phyloP scores from a whole-genome alignment of 1,139 yeast genomes.

The Yamadazyma membranifaciens region DNA sequence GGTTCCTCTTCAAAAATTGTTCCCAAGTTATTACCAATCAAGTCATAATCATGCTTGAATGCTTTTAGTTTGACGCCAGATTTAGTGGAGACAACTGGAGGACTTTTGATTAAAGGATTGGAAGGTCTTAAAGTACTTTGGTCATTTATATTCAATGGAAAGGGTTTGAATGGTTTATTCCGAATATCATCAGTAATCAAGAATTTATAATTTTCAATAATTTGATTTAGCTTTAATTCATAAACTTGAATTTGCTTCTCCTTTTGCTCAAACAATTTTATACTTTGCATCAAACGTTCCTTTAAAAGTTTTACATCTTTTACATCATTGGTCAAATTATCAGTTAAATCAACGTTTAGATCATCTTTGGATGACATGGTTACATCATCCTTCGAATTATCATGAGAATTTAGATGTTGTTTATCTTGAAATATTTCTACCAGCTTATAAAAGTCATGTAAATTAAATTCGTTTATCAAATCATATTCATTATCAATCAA shows the following conservation, averaged over 20 bases:
- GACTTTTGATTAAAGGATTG: slow-evolving; percentile 1
- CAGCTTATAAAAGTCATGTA: slow-evolving; percentile 1
- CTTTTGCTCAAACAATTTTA: background rate
- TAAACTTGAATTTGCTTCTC: background rate
- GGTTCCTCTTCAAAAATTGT: slow-evolving; percentile 7
- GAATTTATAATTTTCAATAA: background rate
- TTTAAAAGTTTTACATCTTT: too few species aligned
- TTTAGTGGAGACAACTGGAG: slow-evolving; percentile 11
- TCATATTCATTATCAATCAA: slow-evolving; percentile 7
- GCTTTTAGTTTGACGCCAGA: background rate
- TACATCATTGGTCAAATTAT: too few species aligned
- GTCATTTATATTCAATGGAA: slow-evolving; percentile 1
- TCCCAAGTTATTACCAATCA: slow-evolving; percentile 2
- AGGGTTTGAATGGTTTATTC: slow-evolving; percentile 1
- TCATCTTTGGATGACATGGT: too few species aligned
- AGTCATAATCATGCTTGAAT: background rate
- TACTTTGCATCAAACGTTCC: too few species aligned
- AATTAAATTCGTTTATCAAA: slow-evolving; percentile 4
- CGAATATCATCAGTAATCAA: background rate
- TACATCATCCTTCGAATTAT: too few species aligned
- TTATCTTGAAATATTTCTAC: too few species aligned
- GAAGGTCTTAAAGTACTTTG: slow-evolving; percentile 1
- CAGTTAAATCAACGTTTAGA: too few species aligned
- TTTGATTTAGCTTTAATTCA: background rate
- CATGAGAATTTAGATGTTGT: too few species aligned